Base-by-base conservation (phyloP, 768 basidiomycete species). In the Calocybe indica region DNA sequence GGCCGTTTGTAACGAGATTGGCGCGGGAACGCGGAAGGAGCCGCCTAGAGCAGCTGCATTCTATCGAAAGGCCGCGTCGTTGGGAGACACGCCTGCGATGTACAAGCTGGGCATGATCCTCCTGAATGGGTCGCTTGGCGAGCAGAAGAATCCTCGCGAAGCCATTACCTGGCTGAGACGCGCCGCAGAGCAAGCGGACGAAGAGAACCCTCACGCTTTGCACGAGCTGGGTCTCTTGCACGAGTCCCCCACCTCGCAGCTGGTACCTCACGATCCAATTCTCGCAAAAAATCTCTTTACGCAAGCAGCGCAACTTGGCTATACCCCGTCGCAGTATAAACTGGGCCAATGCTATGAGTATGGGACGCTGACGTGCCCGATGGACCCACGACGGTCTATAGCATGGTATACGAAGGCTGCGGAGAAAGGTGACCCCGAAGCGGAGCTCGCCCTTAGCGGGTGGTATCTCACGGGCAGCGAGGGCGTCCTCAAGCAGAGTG, bases 31-130 rank as follows among this genome's bases (percentile, higher is more conserved):
- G 1, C 80, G 87, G 56, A 78, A 84, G 56, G 95, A 98, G 59
- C 84, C 84, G 0, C 75, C 83, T 14, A 80, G 96, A 39, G 96
- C 96, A 6, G 85, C 92, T 28, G 85, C 92, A 5, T 97, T 99
- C 62, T 98, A 97, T 69, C 84, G 94, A 51, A 97, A 97, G 65
- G 91, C 96, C 4, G 93, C 93, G 7, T 92, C 92, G 1, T 71
- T 98, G 33, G 94, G 94, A 13, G 96, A 98, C 63, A 97, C 95
- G 0, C 84, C 95, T 28, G 96, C 93, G 3, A 99, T 98, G 96
- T 98, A 96, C 73, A 98, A 98, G 65, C 82, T 99, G n/a, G 93
- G 93, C n/a, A 94, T 96, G 86, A 88, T 97, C 53, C 76, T 96
- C 30, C 74, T 98, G 14, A 80, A 89, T 33, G 95, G 94, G 8